These are phyloP conservation scores for Carpinus fangiana DNA, from an alignment of 306 rosid species.

Conservation along the genomic window DNA sequence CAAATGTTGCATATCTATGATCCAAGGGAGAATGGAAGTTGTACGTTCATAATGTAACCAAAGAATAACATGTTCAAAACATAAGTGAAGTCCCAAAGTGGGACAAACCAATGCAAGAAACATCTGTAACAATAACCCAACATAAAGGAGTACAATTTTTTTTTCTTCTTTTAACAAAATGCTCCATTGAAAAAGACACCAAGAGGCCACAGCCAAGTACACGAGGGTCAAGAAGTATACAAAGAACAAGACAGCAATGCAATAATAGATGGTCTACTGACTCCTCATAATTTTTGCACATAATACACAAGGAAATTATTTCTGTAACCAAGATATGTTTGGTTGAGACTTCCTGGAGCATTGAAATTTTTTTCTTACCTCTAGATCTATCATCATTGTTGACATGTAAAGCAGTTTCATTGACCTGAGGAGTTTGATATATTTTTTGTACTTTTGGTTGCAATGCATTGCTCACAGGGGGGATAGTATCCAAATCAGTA, in stretches of 20 bases:
- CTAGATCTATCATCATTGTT: conserved; percentile 17
- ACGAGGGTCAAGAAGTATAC: not conserved
- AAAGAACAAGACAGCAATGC: not conserved
- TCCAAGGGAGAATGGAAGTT: conserved; percentile 17
- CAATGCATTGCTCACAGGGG: conserved; percentile 2
- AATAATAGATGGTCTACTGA: not conserved
- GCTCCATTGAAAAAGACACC: not conserved
- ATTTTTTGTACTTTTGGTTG: conserved; percentile 30
- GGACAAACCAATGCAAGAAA: conserved; percentile 2
- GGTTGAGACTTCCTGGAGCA: conserved; percentile 3
- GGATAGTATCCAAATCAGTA: conserved; percentile 8
- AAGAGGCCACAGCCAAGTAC: not conserved
- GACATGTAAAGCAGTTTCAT: conserved; percentile 13
- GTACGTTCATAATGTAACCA: conserved; percentile 5
- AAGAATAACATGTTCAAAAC: conserved; percentile 9
- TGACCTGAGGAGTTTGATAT: conserved; percentile 31
- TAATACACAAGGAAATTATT: conserved; percentile 13
- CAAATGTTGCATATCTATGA: conserved; percentile 50
- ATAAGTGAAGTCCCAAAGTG: not conserved
- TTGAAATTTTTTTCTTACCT: conserved; percentile 32
- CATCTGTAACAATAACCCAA: not conserved
- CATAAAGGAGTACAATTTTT: not conserved
- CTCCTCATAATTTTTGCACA: not conserved
- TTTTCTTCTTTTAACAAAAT: not conserved
- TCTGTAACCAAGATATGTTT: conserved; percentile 15